Conservation (phyloP, 2,329 filamentous ascomycete species). For the Aspergillus fumigatus region DNA sequence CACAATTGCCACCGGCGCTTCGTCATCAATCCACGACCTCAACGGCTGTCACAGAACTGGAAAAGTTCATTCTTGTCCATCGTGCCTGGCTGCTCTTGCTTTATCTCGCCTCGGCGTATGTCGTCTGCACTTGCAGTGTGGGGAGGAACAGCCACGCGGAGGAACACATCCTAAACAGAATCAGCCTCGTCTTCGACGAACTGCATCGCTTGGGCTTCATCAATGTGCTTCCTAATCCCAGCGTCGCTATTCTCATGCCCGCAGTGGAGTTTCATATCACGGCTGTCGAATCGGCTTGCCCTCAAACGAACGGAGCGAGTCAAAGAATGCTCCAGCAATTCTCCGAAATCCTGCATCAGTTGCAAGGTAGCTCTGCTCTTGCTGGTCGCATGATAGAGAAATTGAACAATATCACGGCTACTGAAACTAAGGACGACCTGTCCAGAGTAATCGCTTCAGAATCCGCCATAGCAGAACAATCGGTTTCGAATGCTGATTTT, state of each 20-base stretch:
- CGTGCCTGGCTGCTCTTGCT: neutral
- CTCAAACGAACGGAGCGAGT: neutral
- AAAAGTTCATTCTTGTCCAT: neutral
- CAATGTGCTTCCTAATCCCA: neutral
- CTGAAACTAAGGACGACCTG: neutral
- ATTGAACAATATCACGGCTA: neutral
- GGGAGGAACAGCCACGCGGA: neutral
- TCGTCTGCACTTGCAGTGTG: neutral
- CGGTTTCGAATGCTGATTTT: neutral
- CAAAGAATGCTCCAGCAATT: neutral
- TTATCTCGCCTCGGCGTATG: neutral
- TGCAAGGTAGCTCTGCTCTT: neutral
- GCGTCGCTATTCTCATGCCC: neutral
- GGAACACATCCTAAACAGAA: neutral
- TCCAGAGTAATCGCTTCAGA: neutral
- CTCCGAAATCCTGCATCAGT: neutral
- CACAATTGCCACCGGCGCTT: neutral
- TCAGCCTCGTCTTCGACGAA: neutral
- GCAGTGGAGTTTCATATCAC: neutral
- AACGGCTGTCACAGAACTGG: neutral
- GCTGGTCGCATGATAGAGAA: neutral
- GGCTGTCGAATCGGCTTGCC: neutral
- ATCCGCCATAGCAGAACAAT: neutral
- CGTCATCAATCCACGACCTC: neutral
- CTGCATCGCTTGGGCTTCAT: neutral